Percentiles rank a stretch among this genome's conserved stretches.
Evolutionary conservation across 2,329 filamentous ascomycete species (phyloP).

Genomic region (Xylaria sp.): DNA sequence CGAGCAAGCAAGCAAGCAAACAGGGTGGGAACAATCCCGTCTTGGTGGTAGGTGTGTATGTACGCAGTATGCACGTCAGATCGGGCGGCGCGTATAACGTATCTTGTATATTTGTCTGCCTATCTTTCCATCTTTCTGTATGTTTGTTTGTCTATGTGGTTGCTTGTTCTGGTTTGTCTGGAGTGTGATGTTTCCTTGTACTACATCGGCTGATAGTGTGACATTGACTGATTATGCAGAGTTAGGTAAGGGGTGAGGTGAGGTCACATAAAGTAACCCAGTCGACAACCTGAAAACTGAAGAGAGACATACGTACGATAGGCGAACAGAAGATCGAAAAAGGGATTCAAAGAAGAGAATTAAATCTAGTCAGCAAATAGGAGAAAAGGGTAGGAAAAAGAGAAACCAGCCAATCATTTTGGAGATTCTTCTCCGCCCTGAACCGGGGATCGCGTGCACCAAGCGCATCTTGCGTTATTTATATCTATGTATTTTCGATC

Average conservation of each 20-base stretch:
- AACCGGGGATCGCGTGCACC: not conserved
- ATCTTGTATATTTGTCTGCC: not conserved
- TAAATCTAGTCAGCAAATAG: not conserved
- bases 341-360: not conserved
- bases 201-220: not conserved
- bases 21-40: not conserved
- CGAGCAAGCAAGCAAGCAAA: not conserved
- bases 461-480: constrained; percentile 7
- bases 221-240: not conserved
- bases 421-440: constrained; percentile 7
- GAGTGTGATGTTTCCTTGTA: not conserved
- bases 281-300: not conserved
- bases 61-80: constrained; percentile 9
- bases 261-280: not conserved
- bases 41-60: constrained; percentile 5
- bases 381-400: not conserved
- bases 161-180: not conserved
- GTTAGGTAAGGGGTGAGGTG: not conserved
- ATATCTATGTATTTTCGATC: constrained; percentile 5
- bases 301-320: not conserved
- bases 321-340: not conserved
- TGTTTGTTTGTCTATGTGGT: not conserved
- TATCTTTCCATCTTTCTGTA: not conserved
- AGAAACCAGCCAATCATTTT: not conserved
- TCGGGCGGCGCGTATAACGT: constrained; percentile 5